Evolutionary conservation across 2,329 filamentous ascomycete genomes (phyloP), one percentile per base, ranked within the genome.

Genomic region (Ceratocystis albifundus): DNA sequence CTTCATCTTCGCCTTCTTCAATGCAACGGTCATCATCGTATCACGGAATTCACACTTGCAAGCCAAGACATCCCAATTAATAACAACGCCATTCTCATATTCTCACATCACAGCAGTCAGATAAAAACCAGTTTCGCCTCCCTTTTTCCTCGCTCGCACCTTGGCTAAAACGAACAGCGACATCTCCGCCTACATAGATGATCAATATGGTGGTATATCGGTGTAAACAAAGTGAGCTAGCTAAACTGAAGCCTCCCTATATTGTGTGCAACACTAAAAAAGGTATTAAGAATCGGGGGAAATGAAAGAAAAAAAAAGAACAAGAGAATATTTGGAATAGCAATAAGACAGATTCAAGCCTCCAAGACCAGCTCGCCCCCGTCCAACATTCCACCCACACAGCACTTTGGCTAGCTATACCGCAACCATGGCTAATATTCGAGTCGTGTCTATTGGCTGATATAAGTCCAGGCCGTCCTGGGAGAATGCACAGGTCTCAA

Each of bases 221-320:
- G n/a, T 32, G 17, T 41, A 20, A 32, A 8, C 32, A 41, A 61
- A 22, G 36, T 41, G 15, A 41, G 36, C 36, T 41, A 41, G 36
- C 36, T 41, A 41, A 41, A 41, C 36, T 22, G 20, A 20, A 10
- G 15, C 28, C 28, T 30, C 32, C n/a, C 32, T 15, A 30, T 41
- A 41, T 41, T 41, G 32, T 32, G 55, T 32, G 55, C 55, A 61
- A 61, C n/a, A 64, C 30, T 22, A 44, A 20, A 50, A 57, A 22
- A 15, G 36, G 10, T 41, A 59, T 28, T 61, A 22, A 55, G 41
- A 22, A 32, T 10, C 48, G n/a, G 22, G 8, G n/a, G n/a, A n/a
- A n/a, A n/a, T n/a, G n/a, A n/a, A n/a, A n/a, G n/a, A 50, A 20
- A 22, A 50, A 10, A 22, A 8, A 20, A 50, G 20, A 22, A 41